Conservation (phyloP, 805 yeast genomes). For the Cyberlindnera maritima region DNA sequence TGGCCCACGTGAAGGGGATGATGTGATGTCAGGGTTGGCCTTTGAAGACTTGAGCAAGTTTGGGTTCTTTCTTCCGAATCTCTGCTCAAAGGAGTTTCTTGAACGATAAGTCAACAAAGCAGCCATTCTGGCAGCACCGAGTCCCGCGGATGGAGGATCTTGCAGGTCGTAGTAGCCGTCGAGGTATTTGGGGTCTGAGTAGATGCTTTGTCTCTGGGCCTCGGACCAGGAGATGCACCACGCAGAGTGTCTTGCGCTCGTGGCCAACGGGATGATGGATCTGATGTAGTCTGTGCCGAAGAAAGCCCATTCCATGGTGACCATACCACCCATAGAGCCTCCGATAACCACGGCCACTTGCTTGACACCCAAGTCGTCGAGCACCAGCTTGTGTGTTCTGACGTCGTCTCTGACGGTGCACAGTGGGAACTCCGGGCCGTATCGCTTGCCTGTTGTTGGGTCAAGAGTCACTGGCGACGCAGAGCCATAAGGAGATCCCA, state of each 20-base stretch:
- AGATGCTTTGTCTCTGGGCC: conserved; percentile 94
- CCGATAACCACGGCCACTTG: conserved; percentile 85
- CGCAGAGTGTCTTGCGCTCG: conserved; percentile 92
- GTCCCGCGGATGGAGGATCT: conserved; percentile 83
- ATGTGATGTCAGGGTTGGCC: neutral
- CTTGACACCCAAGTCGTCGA: conserved; percentile 78
- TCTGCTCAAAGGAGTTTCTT: conserved; percentile 83
- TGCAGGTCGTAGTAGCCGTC: conserved; percentile 81
- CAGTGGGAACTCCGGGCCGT: conserved; percentile 94
- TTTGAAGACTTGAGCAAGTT: conserved; percentile 28
- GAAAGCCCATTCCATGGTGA: conserved; percentile 84
- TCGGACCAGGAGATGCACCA: conserved; percentile 99
- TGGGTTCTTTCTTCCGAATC: conserved; percentile 85
- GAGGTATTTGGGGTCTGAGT: conserved; percentile 88
- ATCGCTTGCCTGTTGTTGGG: conserved; percentile 67
- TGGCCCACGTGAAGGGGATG: conserved; percentile 35
- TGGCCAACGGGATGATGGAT: conserved; percentile 79
- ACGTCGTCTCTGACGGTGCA: conserved; percentile 95
- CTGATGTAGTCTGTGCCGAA: conserved; percentile 66
- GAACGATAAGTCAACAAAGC: conserved; percentile 92
- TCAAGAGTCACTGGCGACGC: conserved; percentile 88
- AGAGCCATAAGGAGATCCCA: conserved; percentile 96
- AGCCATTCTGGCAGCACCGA: conserved; percentile 97
- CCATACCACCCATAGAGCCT: conserved; percentile 99
- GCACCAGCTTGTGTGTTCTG: conserved; percentile 66